Evolutionary conservation across 805 yeast genomes (phyloP).

Genomic region (Pichia ethanolica): DNA sequence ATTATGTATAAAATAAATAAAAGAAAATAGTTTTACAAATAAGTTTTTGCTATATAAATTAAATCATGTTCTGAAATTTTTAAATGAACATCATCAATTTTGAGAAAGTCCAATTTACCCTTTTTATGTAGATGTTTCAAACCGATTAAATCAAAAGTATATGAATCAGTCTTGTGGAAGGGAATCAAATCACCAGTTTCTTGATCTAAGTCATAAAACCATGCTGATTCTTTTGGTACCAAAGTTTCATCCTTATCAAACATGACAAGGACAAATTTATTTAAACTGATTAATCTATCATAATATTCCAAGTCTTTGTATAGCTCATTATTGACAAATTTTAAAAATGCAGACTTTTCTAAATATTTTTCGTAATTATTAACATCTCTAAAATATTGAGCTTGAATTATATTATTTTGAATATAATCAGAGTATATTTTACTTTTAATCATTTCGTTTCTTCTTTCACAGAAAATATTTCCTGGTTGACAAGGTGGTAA

Average conservation of each 20-base stretch:
- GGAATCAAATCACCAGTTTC: slow-evolving; percentile 35
- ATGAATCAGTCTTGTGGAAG: slow-evolving; percentile 43
- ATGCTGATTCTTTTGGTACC: slow-evolving; percentile 66
- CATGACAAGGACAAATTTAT: slow-evolving; percentile 50
- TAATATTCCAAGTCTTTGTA: slow-evolving; percentile 30
- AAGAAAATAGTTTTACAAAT: slow-evolving; percentile 29
- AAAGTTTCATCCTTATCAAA: slow-evolving; percentile 60
- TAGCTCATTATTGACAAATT: slow-evolving; percentile 59
- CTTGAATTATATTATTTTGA: slow-evolving; percentile 56
- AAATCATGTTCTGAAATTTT: slow-evolving; percentile 47
- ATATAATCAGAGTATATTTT: slow-evolving; percentile 55
- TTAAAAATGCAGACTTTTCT: slow-evolving; percentile 50
- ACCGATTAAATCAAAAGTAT: slow-evolving; percentile 53
- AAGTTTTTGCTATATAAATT: slow-evolving; percentile 33
- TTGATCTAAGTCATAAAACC: slow-evolving; percentile 50
- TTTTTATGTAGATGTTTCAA: slow-evolving; percentile 38
- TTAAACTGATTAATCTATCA: slow-evolving; percentile 36
- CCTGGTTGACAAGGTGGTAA: slow-evolving; percentile 48
- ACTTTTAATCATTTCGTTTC: slow-evolving; percentile 46
- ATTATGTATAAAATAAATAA: too few species aligned
- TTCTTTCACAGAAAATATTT: slow-evolving; percentile 43
- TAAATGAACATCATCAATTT: slow-evolving; percentile 60
- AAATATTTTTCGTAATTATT: slow-evolving; percentile 46
- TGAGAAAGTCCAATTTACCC: slow-evolving; percentile 39
- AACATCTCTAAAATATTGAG: slow-evolving; percentile 66